Base-by-base conservation (phyloP, 371 early-diverging fungal genomes). In the Dichotomocladium elegans region DNA sequence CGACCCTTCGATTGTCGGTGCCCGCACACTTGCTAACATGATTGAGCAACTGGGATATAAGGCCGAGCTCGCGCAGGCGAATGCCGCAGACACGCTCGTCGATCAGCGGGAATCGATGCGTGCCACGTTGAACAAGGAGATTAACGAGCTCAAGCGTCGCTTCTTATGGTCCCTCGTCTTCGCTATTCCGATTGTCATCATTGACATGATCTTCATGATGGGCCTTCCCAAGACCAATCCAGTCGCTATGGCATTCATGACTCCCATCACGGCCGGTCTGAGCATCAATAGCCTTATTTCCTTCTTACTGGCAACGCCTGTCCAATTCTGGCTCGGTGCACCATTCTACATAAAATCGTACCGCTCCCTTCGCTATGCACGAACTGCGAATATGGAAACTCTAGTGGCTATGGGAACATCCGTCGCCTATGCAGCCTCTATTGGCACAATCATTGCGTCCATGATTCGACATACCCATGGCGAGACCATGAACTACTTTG, bases 371-470 rank as follows among this genome's bases (percentile, higher is more conserved):
- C 64, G 72, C 1, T 81, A 82, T 61, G 57, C 83, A 7, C 77
- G 60, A n/a, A 77, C 77, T 3, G 83, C 85, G 41, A 85, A 83
- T 46, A 88, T 88, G 88, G 87, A 88, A 53, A 82, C 82, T 0
- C 45, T 88, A 15, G 80, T 88, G 3, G 75, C 83, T 0, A 68
- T 88, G 54, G 86, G 86, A n/a, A 85, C 84, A 0, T 73, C 79
- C n/a, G 82, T 81, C 3, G 83, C 84, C 12, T 88, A 85, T 60
- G 33, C 73, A 35, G 77, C 83, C 9, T 80, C 81, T 3, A 67
- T 82, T 0, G 81, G 69, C 3, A 71, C 75, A 17, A 77, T 85
- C 12, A 67, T 81, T 29, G 72, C 78, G 8, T 68, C 76, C 8
- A 80, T 86, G 72, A 77, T 50, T 0, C 59, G 60, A 3, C 60